Base-by-base conservation (phyloP, 2,329 filamentous ascomycete genomes). In the Penicillium sp. region DNA sequence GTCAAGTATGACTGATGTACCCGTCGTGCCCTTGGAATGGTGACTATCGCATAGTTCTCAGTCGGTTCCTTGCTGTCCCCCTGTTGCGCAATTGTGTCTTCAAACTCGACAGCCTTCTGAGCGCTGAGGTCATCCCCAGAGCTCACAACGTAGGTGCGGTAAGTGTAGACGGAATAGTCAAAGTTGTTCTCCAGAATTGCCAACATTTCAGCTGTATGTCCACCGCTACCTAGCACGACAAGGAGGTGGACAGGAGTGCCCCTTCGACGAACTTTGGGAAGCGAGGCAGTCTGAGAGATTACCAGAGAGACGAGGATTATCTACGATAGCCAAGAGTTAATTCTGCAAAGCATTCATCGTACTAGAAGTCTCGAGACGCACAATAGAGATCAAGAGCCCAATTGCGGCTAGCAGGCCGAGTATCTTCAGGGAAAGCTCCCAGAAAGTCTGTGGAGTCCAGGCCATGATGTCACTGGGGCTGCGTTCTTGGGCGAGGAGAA, bases 161-260 rank as follows among this genome's bases (percentile, higher is more conserved):
- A 88, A 5, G 79, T 81, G 73, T 78, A 88, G 78, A 71, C 76
- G 73, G 57, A 74, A 48, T 65, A 81, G 48, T 78, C 70, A 43
- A 82, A 42, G 78, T 77, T 71, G 84, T 85, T 66, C 84, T 85
- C 67, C 82, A 99, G 86, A 81, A 97, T 90, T 71, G 89, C 87
- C 64, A 97, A 83, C 90, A 99, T 96, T 78, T 99, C 95, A 52
- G 92, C 89, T 0, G 95, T 97, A 78, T 99, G 95, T 0, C 95
- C 95, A 35, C 95, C 95, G 2, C 91, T 96, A 55, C 95, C 95
- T 26, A 98, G 89, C 28, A 98, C 88, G 65, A 96, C 85, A 35
- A 96, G 81, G 57, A 93, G 81, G 75, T 93, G 87, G 6, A 82
- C 81, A 28, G 80, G 79, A 4, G 62, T 61, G 54, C 68, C 60